Conservation (phyloP, 202 grass and related monocot genomes). For the Saccharum hybrid region DNA sequence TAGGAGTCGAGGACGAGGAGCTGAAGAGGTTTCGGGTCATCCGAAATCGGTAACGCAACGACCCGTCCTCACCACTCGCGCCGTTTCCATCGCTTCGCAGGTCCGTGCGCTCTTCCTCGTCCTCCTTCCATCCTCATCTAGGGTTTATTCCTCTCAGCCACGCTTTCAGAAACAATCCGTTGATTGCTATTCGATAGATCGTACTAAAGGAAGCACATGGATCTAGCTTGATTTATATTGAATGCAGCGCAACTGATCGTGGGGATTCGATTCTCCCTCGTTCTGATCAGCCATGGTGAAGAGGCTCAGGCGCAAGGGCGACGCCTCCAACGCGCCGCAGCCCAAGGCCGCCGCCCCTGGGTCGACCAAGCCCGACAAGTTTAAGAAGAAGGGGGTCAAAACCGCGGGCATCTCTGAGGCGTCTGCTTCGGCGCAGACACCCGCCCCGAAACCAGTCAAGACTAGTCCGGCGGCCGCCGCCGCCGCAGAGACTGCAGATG, state of each 20-base stretch:
- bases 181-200: not conserved
- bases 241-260: not conserved
- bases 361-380: not conserved
- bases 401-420: slow-evolving; percentile 12
- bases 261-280: slow-evolving; percentile 2
- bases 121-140: not conserved
- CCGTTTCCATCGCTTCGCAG: slow-evolving; percentile 7
- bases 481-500: too few species aligned
- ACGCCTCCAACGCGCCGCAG: not conserved
- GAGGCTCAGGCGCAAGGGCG: slow-evolving; percentile 45
- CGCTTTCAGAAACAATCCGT: not conserved
- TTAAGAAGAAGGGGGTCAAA: slow-evolving; percentile 44
- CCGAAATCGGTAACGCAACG: too few species aligned
- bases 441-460: not conserved
- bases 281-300: slow-evolving; percentile 53
- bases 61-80: not conserved
- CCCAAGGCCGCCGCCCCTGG: slow-evolving; percentile 26
- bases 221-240: not conserved
- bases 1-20: too few species aligned
- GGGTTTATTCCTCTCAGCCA: not conserved
- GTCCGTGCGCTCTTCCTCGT: slow-evolving; percentile 16
- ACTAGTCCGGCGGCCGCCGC: too few species aligned
- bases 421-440: slow-evolving; percentile 26
- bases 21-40: too few species aligned
- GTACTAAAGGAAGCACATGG: not conserved